Percentiles rank a stretch among this genome's conserved stretches.
Conservation (phyloP, 2,329 filamentous ascomycete species). For the Hymenoscyphus fraxineus region DNA sequence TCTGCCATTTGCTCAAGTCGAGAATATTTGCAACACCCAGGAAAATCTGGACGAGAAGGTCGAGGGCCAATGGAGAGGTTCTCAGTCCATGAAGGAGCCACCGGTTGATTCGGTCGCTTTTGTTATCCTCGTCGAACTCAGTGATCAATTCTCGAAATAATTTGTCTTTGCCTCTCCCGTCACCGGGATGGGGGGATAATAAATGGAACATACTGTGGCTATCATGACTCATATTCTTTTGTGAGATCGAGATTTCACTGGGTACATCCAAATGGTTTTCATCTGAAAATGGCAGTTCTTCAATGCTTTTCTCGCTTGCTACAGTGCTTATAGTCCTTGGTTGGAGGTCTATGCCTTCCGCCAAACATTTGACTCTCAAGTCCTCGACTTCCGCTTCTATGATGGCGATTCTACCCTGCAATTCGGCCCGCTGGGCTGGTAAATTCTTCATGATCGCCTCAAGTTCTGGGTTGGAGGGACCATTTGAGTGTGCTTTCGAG, state of each 20-base stretch:
- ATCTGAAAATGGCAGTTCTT: background rate
- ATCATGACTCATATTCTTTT: background rate
- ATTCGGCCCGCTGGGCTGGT: constrained; percentile 5
- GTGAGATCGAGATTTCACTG: background rate
- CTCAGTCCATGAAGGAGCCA: constrained; percentile 12
- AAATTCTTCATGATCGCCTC: constrained; percentile 6
- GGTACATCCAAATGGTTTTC: background rate
- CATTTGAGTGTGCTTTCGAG: background rate
- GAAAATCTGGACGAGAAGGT: constrained; percentile 1
- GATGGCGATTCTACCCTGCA: constrained; percentile 13
- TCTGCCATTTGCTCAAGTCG: constrained; percentile 9
- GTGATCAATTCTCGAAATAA: constrained; percentile 10
- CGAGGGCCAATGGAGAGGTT: too few relatives aligned
- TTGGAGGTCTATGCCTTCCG: constrained; percentile 16
- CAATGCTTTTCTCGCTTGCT: background rate
- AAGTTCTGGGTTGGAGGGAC: constrained; percentile 1
- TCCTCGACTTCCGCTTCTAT: constrained; percentile 15
- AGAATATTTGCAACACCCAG: constrained; percentile 6
- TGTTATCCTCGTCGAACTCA: constrained; percentile 18
- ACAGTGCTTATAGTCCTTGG: background rate
- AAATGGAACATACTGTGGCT: constrained; percentile 17
- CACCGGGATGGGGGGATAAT: constrained; percentile 9
- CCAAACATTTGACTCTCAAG: constrained; percentile 12
- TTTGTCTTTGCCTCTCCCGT: background rate
- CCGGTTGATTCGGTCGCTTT: constrained; percentile 15